Evolutionary conservation across 164 flowering plant genomes (phyloP).

Genomic region (Vitis riparia): DNA sequence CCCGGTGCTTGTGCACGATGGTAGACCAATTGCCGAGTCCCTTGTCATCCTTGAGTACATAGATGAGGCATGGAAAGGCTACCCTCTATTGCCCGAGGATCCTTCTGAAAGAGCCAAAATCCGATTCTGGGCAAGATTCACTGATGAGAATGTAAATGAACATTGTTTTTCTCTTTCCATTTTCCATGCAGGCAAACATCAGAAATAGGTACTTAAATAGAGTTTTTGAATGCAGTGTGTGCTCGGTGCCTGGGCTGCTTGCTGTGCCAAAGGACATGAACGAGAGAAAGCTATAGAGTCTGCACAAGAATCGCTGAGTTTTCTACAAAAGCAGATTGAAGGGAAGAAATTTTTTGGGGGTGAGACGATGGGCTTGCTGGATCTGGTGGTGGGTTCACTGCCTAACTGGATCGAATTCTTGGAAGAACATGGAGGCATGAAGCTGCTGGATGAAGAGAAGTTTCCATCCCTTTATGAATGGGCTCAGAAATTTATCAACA

Average conservation of each 20-base stretch:
- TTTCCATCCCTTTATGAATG: conserved; percentile 31
- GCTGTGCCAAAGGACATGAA: conserved; percentile 13
- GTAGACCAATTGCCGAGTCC: conserved; percentile 12
- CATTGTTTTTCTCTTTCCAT: background rate
- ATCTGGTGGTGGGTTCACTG: conserved; percentile 29
- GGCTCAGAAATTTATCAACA: conserved; percentile 20
- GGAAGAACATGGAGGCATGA: conserved; percentile 33
- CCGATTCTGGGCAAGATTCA: conserved; percentile 28
- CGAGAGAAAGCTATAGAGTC: conserved; percentile 24
- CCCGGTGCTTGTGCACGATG: conserved; percentile 17
- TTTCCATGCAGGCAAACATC: no score
- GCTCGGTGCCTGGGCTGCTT: conserved; percentile 8
- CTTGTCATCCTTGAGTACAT: conserved; percentile 29
- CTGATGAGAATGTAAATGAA: conserved; percentile 20
- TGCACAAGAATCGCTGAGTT: conserved; percentile 18
- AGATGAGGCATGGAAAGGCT: conserved; percentile 23
- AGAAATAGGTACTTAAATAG: no score
- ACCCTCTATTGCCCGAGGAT: conserved; percentile 18
- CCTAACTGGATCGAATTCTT: conserved; percentile 20
- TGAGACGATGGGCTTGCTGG: conserved; percentile 23
- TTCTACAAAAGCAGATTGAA: conserved; percentile 26
- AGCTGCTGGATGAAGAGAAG: conserved; percentile 22
- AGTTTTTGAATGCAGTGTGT: conserved; percentile 3
- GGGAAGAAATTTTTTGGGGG: conserved; percentile 37
- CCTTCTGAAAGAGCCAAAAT: conserved; percentile 22